A percentile compares a stretch with the other conserved stretches of the same genome.
Evolutionary conservation across 2,329 filamentous ascomycete species (phyloP).

Genomic region (Lachnellula hyalina): DNA sequence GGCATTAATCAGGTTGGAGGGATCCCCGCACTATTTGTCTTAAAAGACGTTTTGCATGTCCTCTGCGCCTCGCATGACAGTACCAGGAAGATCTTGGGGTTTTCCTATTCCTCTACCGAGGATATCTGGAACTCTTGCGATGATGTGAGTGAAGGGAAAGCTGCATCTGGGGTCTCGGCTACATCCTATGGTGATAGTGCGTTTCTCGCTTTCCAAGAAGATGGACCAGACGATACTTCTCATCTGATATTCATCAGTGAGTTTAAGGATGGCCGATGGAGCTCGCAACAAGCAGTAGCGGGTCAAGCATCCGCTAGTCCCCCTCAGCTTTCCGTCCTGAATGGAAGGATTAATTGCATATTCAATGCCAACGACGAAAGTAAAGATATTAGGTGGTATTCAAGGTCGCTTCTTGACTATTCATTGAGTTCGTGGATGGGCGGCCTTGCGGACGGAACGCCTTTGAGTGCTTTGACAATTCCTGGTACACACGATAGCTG

Average conservation of each 20-base stretch:
- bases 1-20: constrained; percentile 22
- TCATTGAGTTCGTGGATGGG: constrained; percentile 57
- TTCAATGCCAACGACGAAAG: constrained; percentile 29
- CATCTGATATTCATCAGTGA: constrained; percentile 21
- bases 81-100: constrained; percentile 29
- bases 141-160: constrained; percentile 32
- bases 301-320: constrained; percentile 19
- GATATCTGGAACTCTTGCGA: constrained; percentile 29
- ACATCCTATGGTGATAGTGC: constrained; percentile 32
- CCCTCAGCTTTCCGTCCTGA: constrained; percentile 25
- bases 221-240: constrained; percentile 18
- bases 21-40: constrained; percentile 32
- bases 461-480: constrained; percentile 60
- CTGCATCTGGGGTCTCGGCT: constrained; percentile 31
- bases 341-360: constrained; percentile 32
- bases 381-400: constrained; percentile 34
- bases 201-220: constrained; percentile 28
- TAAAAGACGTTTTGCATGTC: constrained; percentile 30
- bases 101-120: constrained; percentile 27
- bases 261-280: constrained; percentile 21
- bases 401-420: constrained; percentile 30
- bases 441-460: constrained; percentile 48
- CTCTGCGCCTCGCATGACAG: constrained; percentile 28
- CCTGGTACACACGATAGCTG: constrained; percentile 70
- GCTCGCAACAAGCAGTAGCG: constrained; percentile 18